A percentile compares a stretch with the other conserved stretches of the same genome.
Conservation (phyloP, 23 red algal genomes). For the Gracilaria domingensis region DNA sequence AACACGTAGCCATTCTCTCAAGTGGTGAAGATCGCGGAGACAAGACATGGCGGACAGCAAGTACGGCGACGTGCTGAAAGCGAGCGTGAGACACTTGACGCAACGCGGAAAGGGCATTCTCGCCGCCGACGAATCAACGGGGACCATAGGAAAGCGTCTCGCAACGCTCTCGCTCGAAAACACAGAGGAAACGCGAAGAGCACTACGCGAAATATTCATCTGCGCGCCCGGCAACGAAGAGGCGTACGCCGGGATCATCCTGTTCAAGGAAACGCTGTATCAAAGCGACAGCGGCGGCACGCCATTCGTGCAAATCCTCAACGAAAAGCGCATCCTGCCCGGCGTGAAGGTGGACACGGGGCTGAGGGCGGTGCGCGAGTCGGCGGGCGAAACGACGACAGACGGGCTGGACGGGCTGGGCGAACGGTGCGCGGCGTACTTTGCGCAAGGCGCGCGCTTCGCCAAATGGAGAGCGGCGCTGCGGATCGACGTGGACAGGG, state of each 20-base stretch:
- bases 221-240: slow-evolving; percentile 75
- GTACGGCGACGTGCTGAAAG: slow-evolving; percentile 28
- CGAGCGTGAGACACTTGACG: slow-evolving; percentile 66
- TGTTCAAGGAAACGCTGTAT: slow-evolving; percentile 92
- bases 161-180: slow-evolving; percentile 75
- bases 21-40: background rate
- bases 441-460: slow-evolving; percentile 83
- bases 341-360: slow-evolving; percentile 93
- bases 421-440: slow-evolving; percentile 81
- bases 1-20: too few species aligned
- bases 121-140: slow-evolving; percentile 88
- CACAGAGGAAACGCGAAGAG: slow-evolving; percentile 75
- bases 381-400: slow-evolving; percentile 79
- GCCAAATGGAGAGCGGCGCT: slow-evolving; percentile 92
- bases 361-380: slow-evolving; percentile 44
- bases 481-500: slow-evolving; percentile 68
- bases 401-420: slow-evolving; percentile 80
- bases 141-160: slow-evolving; percentile 96
- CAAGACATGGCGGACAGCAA: background rate
- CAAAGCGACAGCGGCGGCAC: slow-evolving; percentile 58
- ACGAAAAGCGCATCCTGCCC: slow-evolving; percentile 62
- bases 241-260: slow-evolving; percentile 84
- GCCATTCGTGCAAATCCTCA: slow-evolving; percentile 60
- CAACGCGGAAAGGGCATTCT: slow-evolving; percentile 91
- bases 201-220: slow-evolving; percentile 83